phyloP scores from a whole-genome alignment of 768 basidiomycete genomes.

The Tubosaeta brunneosetosa region DNA sequence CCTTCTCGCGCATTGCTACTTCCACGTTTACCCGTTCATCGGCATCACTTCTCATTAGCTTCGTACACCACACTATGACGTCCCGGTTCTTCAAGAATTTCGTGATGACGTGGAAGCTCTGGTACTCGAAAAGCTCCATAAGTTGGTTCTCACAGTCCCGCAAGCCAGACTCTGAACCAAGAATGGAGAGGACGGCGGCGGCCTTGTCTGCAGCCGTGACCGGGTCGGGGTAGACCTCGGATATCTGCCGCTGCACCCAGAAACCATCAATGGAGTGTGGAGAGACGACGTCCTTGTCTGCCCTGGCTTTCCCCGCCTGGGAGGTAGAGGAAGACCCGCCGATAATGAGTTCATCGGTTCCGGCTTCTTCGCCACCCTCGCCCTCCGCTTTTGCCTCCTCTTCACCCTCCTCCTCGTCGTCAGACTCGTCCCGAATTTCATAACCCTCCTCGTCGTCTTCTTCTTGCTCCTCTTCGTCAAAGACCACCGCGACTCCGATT shows the following conservation, averaged over 20 bases:
- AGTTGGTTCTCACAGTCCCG: constrained; percentile 95
- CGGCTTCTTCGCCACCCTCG: constrained; percentile 43
- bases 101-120: constrained; percentile 84
- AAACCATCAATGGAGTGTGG: constrained; percentile 93
- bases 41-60: constrained; percentile 83
- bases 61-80: constrained; percentile 96
- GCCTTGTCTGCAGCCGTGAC: constrained; percentile 93
- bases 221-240: constrained; percentile 88
- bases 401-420: constrained; percentile 62
- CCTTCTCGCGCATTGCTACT: constrained; percentile 97
- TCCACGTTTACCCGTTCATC: constrained; percentile 91
- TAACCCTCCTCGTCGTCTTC: constrained; percentile 88
- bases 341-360: constrained; percentile 72
- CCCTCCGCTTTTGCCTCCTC: constrained; percentile 41
- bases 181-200: constrained; percentile 72
- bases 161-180: constrained; percentile 79
- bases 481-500: constrained; percentile 95
- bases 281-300: constrained; percentile 75
- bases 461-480: constrained; percentile 95
- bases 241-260: constrained; percentile 96
- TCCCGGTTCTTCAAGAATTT: constrained; percentile 94
- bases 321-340: constrained; percentile 58
- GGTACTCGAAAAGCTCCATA: constrained; percentile 95
- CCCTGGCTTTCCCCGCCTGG: constrained; percentile 43
- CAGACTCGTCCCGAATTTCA: constrained; percentile 80